Conservation (phyloP, 306 rosid species). For the Delonix regia region DNA sequence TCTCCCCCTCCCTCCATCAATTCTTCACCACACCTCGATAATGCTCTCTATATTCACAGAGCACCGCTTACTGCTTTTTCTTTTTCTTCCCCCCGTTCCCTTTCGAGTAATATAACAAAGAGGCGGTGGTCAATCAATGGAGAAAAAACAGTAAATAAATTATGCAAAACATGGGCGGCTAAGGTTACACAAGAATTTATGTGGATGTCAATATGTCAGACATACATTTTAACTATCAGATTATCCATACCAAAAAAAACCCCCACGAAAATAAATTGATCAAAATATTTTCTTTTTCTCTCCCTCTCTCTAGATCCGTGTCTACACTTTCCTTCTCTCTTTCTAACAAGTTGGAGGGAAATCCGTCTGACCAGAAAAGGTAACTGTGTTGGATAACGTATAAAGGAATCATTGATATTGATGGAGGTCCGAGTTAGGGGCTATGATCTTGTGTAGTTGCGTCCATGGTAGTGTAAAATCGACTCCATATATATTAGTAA, state of each 20-base stretch:
- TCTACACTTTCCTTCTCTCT: not conserved
- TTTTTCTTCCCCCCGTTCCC: not conserved
- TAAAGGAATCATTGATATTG: not conserved
- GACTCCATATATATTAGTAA: not conserved
- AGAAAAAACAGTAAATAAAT: slow-evolving; percentile 22
- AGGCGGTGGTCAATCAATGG: slow-evolving; percentile 39
- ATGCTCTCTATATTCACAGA: slow-evolving; percentile 47
- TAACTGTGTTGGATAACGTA: slow-evolving; percentile 42
- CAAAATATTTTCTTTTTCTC: not conserved
- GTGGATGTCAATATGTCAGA: slow-evolving; percentile 63
- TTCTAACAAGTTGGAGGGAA: slow-evolving; percentile 44
- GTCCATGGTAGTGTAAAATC: not conserved
- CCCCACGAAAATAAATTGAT: not conserved
- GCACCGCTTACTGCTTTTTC: not conserved
- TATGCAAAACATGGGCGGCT: slow-evolving; percentile 48
- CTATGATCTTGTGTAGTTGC: not conserved
- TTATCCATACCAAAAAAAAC: not conserved
- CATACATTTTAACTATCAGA: slow-evolving; percentile 26
- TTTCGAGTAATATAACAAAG: slow-evolving; percentile 46
- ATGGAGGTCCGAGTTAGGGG: not conserved
- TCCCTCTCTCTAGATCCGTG: slow-evolving; percentile 6
- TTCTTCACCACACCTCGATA: slow-evolving; percentile 57
- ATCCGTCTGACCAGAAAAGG: slow-evolving; percentile 52
- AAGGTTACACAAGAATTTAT: slow-evolving; percentile 36
- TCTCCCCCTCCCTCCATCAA: slow-evolving; percentile 47